Evolutionary conservation across 208 protist genomes (phyloP).

Genomic region (Trypanosoma boissoni): DNA sequence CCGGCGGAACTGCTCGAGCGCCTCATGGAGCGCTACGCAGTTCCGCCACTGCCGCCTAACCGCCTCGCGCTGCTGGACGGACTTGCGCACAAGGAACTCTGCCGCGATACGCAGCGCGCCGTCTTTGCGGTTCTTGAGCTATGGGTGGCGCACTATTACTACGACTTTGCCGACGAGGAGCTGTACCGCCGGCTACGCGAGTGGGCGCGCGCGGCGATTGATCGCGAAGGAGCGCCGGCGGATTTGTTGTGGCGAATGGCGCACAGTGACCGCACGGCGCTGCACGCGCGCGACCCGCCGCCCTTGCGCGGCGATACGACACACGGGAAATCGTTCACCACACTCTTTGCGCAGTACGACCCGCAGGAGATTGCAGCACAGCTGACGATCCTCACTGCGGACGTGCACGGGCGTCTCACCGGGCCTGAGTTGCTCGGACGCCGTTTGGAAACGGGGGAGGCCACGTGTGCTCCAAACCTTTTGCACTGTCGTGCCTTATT

Average conservation of each 20-base stretch:
- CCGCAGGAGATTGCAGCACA: slow-evolving; percentile 25
- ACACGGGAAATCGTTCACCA: slow-evolving; percentile 3
- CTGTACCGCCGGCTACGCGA: slow-evolving; percentile 6
- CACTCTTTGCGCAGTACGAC: slow-evolving; percentile 16
- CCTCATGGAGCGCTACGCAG: slow-evolving; percentile 25
- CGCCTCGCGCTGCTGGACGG: neutral
- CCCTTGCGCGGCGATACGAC: slow-evolving; percentile 3
- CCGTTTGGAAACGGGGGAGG: slow-evolving; percentile 14
- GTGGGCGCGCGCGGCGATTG: slow-evolving; percentile 16
- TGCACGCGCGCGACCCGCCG: neutral
- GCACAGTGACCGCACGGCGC: slow-evolving; percentile 18
- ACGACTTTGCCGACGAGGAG: slow-evolving; percentile 29
- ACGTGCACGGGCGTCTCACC: slow-evolving; percentile 21
- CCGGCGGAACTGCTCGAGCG: slow-evolving; percentile 20
- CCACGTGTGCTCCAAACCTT: slow-evolving; percentile 19
- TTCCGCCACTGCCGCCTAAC: slow-evolving; percentile 18
- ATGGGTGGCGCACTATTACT: slow-evolving; percentile 25
- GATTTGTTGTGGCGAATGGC: slow-evolving; percentile 23
- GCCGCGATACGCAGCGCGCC: slow-evolving; percentile 4
- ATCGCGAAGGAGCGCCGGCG: slow-evolving; percentile 15
- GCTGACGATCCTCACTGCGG: slow-evolving; percentile 28
- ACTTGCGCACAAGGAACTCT: neutral
- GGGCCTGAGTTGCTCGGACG: slow-evolving; percentile 17
- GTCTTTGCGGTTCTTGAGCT: slow-evolving; percentile 27
- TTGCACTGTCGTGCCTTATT: slow-evolving; percentile 29